Evolutionary conservation across 257 asterid genomes (phyloP).

Genomic region (Hygrophila difformis): DNA sequence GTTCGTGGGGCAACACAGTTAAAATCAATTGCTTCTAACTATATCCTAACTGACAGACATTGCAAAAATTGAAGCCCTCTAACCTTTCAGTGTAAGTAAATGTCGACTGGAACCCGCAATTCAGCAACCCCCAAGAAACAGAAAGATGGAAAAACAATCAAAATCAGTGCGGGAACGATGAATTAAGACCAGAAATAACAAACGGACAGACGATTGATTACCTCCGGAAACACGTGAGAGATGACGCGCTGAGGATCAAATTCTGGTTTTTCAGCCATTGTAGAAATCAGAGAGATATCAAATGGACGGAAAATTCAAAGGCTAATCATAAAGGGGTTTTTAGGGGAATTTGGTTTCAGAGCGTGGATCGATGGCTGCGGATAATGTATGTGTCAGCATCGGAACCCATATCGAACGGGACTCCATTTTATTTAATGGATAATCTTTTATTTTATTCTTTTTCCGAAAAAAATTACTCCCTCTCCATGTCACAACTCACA

Average conservation of each 20-base stretch:
- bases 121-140: slow-evolving; percentile 10
- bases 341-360: too few relatives aligned
- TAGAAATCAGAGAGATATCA: neutral
- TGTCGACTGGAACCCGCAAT: slow-evolving; percentile 34
- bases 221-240: slow-evolving; percentile 67
- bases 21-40: neutral
- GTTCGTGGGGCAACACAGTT: slow-evolving; percentile 15
- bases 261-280: slow-evolving; percentile 26
- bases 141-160: neutral
- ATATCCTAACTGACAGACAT: neutral
- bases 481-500: too few relatives aligned
- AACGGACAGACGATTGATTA: neutral
- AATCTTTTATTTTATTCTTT: too few relatives aligned
- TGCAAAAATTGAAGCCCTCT: slow-evolving; percentile 4
- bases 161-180: neutral
- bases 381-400: too few relatives aligned
- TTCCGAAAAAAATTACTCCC: too few relatives aligned
- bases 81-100: slow-evolving; percentile 64
- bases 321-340: too few relatives aligned
- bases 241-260: slow-evolving; percentile 55
- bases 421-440: too few relatives aligned
- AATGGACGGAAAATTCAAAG: too few relatives aligned
- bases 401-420: too few relatives aligned
- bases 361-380: too few relatives aligned
- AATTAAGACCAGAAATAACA: neutral